These are phyloP conservation scores for Calonectria pteridis DNA, from an alignment of 2,329 filamentous ascomycete genomes.

Conservation along the genomic window DNA sequence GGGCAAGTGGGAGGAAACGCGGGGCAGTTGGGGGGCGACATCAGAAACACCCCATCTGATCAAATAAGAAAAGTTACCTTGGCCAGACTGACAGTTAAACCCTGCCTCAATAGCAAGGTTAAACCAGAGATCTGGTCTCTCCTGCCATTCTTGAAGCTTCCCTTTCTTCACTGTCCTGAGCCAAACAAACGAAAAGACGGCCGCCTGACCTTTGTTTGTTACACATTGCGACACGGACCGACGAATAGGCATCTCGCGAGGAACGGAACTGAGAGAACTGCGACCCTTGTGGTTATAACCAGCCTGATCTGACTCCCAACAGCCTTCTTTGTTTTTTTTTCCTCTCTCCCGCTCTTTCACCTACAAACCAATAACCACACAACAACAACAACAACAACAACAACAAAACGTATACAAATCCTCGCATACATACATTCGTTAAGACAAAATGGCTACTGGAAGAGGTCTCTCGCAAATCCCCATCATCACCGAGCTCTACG, in stretches of 20 bases:
- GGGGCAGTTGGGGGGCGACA: neutral
- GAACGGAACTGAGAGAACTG: neutral
- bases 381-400: too few relatives aligned
- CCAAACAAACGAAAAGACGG: neutral
- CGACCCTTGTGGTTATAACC: neutral
- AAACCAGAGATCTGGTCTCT: neutral
- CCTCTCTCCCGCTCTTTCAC: neutral
- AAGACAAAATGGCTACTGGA: constrained; percentile 31
- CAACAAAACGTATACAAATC: neutral
- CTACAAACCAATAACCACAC: neutral
- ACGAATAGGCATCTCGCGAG: neutral
- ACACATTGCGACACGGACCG: neutral
- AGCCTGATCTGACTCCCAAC: neutral
- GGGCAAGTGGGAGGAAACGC: neutral
- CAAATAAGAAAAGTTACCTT: neutral
- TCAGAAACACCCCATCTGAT: neutral
- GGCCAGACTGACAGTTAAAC: neutral
- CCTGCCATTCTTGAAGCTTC: neutral
- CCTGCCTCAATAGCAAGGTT: neutral
- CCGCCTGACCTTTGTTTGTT: neutral
- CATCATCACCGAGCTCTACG: constrained; percentile 74
- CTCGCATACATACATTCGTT: neutral
- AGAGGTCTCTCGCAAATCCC: constrained; percentile 67
- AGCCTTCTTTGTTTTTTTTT: neutral
- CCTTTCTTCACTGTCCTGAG: neutral